phyloP scores from a whole-genome alignment of 2,329 filamentous ascomycete species.

The Leptographium lundbergii region DNA sequence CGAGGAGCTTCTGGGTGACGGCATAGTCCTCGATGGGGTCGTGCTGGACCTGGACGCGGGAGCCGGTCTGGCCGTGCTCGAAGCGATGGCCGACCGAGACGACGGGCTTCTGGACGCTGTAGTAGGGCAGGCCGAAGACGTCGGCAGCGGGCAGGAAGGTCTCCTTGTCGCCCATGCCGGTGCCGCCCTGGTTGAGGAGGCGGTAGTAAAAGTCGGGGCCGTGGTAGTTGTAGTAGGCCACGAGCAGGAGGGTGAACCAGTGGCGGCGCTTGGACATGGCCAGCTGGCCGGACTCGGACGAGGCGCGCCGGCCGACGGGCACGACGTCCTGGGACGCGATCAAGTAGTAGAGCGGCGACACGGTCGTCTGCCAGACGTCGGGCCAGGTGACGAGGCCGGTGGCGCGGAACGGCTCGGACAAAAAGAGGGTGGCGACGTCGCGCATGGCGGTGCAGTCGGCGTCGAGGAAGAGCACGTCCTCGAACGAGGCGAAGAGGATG shows the following conservation, averaged over 20 bases:
- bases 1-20: neutral
- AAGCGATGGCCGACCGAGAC: slow-evolving; percentile 20
- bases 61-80: slow-evolving; percentile 14
- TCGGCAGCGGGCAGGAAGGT: slow-evolving; percentile 31
- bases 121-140: slow-evolving; percentile 24
- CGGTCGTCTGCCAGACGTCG: slow-evolving; percentile 34
- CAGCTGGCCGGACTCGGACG: slow-evolving; percentile 35
- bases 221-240: slow-evolving; percentile 42
- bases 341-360: slow-evolving; percentile 30
- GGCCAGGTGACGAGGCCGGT: slow-evolving; percentile 45
- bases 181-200: slow-evolving; percentile 29
- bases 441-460: slow-evolving; percentile 38
- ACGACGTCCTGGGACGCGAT: slow-evolving; percentile 24
- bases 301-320: slow-evolving; percentile 18
- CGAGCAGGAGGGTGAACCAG: slow-evolving; percentile 31
- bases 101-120: slow-evolving; percentile 23
- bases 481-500: slow-evolving; percentile 45
- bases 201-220: slow-evolving; percentile 38
- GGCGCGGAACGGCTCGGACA: slow-evolving; percentile 34
- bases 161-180: slow-evolving; percentile 34
- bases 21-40: slow-evolving; percentile 18
- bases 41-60: slow-evolving; percentile 17
- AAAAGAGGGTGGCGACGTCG: slow-evolving; percentile 28
- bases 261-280: slow-evolving; percentile 34
- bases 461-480: slow-evolving; percentile 46